phyloP scores from a whole-genome alignment of 1,139 yeast genomes.

The Taphrina flavorubra region DNA sequence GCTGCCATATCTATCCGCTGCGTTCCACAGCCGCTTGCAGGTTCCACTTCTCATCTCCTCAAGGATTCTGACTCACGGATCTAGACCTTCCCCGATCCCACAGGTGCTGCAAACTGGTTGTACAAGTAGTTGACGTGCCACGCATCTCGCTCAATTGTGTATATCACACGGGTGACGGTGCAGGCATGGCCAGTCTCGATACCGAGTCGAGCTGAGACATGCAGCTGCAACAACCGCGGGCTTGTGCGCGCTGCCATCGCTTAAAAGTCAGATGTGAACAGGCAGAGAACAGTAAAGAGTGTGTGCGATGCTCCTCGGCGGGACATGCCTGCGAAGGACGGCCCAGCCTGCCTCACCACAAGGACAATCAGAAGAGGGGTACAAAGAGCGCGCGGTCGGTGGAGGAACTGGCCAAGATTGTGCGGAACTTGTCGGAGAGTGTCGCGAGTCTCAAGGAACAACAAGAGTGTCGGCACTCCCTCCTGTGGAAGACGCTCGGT shows the following conservation, averaged over 20 bases:
- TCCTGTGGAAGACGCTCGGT: slow-evolving; percentile 1
- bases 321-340: slow-evolving; percentile 5
- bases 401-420: slow-evolving; percentile 12
- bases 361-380: neutral
- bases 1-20: neutral
- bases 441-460: slow-evolving; percentile 14
- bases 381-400: slow-evolving; percentile 11
- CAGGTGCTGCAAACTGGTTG: too few species aligned
- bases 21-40: too few species aligned
- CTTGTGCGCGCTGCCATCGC: slow-evolving; percentile 18
- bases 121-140: too few species aligned
- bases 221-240: slow-evolving; percentile 2
- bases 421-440: slow-evolving; percentile 15
- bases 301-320: slow-evolving; percentile 8
- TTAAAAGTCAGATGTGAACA: slow-evolving; percentile 9
- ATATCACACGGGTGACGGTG: too few species aligned
- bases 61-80: neutral
- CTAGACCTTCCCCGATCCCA: neutral
- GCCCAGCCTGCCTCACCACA: neutral
- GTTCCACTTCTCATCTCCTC: neutral
- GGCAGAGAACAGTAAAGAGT: slow-evolving; percentile 7
- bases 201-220: neutral
- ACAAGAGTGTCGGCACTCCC: slow-evolving; percentile 12
- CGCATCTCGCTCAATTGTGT: too few species aligned
- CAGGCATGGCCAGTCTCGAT: neutral